A percentile compares a stretch with the other conserved stretches of the same genome.
Evolutionary conservation across 2,329 filamentous ascomycete species (phyloP).

Genomic region (Leptographium flavum): DNA sequence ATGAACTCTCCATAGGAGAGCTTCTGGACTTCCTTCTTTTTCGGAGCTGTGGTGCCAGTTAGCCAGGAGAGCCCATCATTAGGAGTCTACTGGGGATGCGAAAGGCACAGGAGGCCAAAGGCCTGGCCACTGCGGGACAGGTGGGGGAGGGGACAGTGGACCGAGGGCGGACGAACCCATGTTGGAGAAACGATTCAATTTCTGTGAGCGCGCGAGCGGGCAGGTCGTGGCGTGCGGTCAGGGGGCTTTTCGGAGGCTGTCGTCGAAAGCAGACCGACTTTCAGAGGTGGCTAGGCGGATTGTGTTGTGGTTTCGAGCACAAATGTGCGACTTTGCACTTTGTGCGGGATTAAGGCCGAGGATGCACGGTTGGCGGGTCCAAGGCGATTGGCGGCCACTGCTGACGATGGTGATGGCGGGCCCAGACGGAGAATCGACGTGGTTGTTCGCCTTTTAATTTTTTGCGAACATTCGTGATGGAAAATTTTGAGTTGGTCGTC

Average conservation of each 20-base stretch:
- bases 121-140: background rate
- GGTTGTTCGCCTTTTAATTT: background rate
- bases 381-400: background rate
- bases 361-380: background rate
- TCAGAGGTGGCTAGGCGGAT: background rate
- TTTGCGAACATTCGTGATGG: constrained; percentile 1
- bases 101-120: background rate
- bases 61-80: constrained; percentile 15
- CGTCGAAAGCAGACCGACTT: background rate
- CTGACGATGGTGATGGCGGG: constrained; percentile 1
- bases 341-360: background rate
- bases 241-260: background rate
- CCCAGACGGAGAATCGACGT: background rate
- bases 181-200: constrained; percentile 11
- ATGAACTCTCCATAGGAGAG: constrained; percentile 97
- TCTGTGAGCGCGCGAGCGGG: background rate
- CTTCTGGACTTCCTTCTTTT: constrained; percentile 89
- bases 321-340: background rate
- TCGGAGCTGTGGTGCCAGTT: constrained; percentile 51
- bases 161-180: constrained; percentile 15
- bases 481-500: constrained; percentile 11
- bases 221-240: background rate
- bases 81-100: background rate
- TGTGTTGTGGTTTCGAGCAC: background rate
- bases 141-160: background rate